These are phyloP conservation scores for Piromyces sp. DNA, from an alignment of 192 early-diverging fungal genomes.

Conservation along the genomic window DNA sequence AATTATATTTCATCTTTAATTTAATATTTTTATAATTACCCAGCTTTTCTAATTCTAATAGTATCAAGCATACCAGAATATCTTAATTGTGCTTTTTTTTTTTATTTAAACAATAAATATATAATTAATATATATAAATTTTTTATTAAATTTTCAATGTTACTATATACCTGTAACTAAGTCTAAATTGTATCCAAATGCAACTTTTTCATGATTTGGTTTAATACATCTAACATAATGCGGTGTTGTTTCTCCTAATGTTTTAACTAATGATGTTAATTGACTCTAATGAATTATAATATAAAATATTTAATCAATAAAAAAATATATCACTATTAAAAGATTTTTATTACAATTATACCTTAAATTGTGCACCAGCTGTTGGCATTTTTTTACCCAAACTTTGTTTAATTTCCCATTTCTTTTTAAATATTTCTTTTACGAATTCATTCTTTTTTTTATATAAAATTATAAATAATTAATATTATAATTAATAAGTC, in stretches of 20 bases:
- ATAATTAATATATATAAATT: no score
- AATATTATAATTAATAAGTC: no score
- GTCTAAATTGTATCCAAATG: slow-evolving; percentile 25
- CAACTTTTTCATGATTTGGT: slow-evolving; percentile 27
- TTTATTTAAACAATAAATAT: no score
- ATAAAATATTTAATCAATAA: no score
- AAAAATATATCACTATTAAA: no score
- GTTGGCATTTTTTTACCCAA: slow-evolving; percentile 10
- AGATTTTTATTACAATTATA: neutral
- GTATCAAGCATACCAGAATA: slow-evolving; percentile 42
- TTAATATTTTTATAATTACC: slow-evolving; percentile 3
- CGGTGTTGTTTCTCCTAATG: slow-evolving; percentile 23
- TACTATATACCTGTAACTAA: slow-evolving; percentile 24
- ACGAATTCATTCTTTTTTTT: slow-evolving; percentile 15
- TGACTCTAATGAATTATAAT: slow-evolving; percentile 15
- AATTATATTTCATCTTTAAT: no score
- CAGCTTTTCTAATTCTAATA: slow-evolving; percentile 35
- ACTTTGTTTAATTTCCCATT: slow-evolving; percentile 1
- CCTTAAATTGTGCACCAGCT: slow-evolving; percentile 4
- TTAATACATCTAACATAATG: slow-evolving; percentile 45
- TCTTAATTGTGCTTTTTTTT: slow-evolving; percentile 18
- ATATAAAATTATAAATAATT: neutral
- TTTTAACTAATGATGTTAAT: slow-evolving; percentile 22
- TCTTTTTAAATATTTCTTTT: slow-evolving; percentile 16
- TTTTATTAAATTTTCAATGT: no score